Percentiles rank a stretch among this genome's conserved stretches.
Conservation (phyloP, 2,329 filamentous ascomycete species). For the Nectriaceae sp. region DNA sequence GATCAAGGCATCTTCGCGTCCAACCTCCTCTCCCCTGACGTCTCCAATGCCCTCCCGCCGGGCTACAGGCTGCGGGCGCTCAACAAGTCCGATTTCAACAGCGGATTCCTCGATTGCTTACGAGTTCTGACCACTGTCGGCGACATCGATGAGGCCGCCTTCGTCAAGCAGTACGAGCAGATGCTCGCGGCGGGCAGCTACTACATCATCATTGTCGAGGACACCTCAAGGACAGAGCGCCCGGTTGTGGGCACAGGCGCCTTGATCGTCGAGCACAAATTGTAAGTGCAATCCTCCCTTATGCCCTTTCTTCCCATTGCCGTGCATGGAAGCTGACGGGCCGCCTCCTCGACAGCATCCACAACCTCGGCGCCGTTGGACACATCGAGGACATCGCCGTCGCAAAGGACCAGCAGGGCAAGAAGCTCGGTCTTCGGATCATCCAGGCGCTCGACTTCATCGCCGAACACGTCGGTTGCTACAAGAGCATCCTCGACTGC, state of each 20-base stretch:
- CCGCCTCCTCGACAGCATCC: conserved; percentile 57
- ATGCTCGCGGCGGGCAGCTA: conserved; percentile 77
- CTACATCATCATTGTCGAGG: conserved; percentile 83
- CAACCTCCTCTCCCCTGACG: conserved; percentile 74
- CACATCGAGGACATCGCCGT: conserved; percentile 99
- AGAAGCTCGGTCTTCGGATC: conserved; percentile 89
- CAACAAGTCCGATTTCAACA: conserved; percentile 73
- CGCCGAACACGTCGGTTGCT: conserved; percentile 86
- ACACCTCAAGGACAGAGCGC: conserved; percentile 56
- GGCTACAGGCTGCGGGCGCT: conserved; percentile 84
- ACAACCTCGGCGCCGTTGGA: conserved; percentile 79
- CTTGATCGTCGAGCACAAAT: conserved; percentile 91
- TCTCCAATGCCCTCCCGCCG: conserved; percentile 71
- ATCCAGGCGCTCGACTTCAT: conserved; percentile 93
- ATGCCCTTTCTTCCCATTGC: neutral
- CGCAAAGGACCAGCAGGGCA: conserved; percentile 91
- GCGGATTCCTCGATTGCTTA: conserved; percentile 87
- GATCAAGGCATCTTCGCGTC: conserved; percentile 71
- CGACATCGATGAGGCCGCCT: conserved; percentile 74
- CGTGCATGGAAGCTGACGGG: conserved; percentile 14
- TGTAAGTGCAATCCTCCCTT: conserved; percentile 55
- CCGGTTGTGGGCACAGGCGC: conserved; percentile 88
- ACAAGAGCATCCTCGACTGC: conserved; percentile 97
- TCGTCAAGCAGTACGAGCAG: conserved; percentile 80
- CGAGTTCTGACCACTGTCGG: conserved; percentile 92